Percentiles rank a stretch among this genome's conserved stretches.
Conservation (phyloP, 2,329 filamentous ascomycete species). For the Aspergillus pseudotamarii region DNA sequence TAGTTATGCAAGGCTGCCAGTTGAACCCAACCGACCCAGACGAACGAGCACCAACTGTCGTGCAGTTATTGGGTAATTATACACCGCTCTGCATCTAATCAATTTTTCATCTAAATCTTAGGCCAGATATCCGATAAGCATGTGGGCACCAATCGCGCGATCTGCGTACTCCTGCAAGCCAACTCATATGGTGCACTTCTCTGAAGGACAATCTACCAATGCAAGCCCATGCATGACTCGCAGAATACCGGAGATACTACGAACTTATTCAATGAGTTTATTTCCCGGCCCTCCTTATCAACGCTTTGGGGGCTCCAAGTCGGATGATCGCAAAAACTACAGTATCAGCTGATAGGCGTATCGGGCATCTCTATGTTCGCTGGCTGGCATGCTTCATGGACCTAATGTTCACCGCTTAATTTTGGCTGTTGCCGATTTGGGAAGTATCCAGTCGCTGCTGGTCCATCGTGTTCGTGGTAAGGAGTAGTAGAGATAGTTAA, state of each 20-base stretch:
- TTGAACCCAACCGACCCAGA: background rate
- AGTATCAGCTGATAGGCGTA: background rate
- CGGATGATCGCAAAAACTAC: background rate
- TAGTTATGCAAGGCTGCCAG: background rate
- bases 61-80: background rate
- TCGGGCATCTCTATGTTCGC: background rate
- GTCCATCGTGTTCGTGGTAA: too few species aligned
- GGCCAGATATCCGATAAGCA: background rate
- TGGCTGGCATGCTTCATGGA: background rate
- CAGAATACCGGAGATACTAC: background rate
- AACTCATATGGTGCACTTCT: background rate
- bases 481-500: background rate
- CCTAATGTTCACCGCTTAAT: background rate
- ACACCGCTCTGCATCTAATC: background rate
- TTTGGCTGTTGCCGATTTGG: background rate
- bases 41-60: background rate
- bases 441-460: background rate
- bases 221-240: background rate
- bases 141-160: background rate
- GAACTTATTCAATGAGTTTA: background rate
- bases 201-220: background rate
- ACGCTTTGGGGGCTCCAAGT: background rate
- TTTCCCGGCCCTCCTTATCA: background rate
- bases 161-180: background rate
- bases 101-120: background rate